Conservation (phyloP, 805 yeast genomes). For the Candida michaelii region DNA sequence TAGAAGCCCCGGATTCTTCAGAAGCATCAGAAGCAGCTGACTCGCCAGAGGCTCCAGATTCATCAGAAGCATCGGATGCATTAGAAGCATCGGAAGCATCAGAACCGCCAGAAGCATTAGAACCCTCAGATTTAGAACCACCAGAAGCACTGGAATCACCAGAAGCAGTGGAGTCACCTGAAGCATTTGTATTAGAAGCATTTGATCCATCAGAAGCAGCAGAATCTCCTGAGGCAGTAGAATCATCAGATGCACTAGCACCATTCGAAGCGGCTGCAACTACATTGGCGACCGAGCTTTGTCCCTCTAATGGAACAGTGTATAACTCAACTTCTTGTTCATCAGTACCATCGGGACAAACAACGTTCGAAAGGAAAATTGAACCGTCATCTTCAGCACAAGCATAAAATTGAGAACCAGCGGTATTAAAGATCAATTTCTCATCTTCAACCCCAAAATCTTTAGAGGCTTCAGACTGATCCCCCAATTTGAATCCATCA, state of each 20-base stretch:
- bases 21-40: neutral
- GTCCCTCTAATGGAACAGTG: constrained; percentile 2
- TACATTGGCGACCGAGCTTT: no score
- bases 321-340: constrained; percentile 6
- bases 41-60: constrained; percentile 1
- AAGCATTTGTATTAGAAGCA: neutral
- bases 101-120: neutral
- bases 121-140: neutral
- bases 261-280: no score
- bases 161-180: neutral
- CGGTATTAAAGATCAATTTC: constrained; percentile 24
- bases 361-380: constrained; percentile 10
- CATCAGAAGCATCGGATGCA: neutral
- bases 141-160: neutral
- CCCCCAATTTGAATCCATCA: constrained; percentile 17
- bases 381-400: constrained; percentile 16
- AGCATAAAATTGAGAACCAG: constrained; percentile 22
- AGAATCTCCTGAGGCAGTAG: neutral
- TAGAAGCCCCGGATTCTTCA: neutral
- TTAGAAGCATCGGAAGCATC: neutral
- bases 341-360: constrained; percentile 8
- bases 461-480: constrained; percentile 21
- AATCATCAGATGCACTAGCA: no score
- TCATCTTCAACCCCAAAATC: constrained; percentile 28
- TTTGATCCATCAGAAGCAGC: constrained; percentile 1